Evolutionary conservation across 2,329 filamentous ascomycete genomes (phyloP).

Genomic region (Bipolaris gigantea): DNA sequence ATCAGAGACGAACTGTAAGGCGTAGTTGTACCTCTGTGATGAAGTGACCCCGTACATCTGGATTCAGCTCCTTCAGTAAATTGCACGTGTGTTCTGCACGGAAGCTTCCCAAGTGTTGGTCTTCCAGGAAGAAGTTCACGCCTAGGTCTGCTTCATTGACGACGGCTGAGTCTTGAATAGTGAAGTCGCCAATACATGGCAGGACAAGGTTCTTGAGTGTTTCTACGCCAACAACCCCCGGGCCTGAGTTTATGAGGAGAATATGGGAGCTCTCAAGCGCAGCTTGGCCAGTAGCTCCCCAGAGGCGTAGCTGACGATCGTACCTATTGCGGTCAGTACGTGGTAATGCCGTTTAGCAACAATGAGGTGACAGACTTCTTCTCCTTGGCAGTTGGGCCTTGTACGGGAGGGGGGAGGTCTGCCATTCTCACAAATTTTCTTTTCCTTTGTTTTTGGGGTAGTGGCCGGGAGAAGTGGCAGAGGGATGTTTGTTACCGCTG

Average conservation of each 20-base stretch:
- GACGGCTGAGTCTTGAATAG: slow-evolving; percentile 77
- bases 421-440: slow-evolving; percentile 28
- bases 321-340: slow-evolving; percentile 60
- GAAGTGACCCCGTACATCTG: slow-evolving; percentile 81
- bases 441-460: neutral
- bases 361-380: slow-evolving; percentile 48
- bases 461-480: neutral
- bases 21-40: slow-evolving; percentile 54
- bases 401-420: slow-evolving; percentile 45
- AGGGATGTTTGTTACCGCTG: slow-evolving; percentile 3
- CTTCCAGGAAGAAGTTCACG: slow-evolving; percentile 94
- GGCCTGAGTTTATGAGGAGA: slow-evolving; percentile 83
- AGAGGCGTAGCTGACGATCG: slow-evolving; percentile 90
- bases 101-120: slow-evolving; percentile 72
- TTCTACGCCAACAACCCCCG: slow-evolving; percentile 87
- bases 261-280: slow-evolving; percentile 90
- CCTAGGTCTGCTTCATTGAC: slow-evolving; percentile 86
- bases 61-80: slow-evolving; percentile 84
- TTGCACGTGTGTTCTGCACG: slow-evolving; percentile 78
- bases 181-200: slow-evolving; percentile 87
- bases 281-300: slow-evolving; percentile 89
- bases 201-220: slow-evolving; percentile 96
- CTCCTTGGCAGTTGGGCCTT: slow-evolving; percentile 51
- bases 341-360: too few relatives aligned
- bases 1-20: neutral